phyloP scores from a whole-genome alignment of 305 asterid species.

The Fraxinus velutina region DNA sequence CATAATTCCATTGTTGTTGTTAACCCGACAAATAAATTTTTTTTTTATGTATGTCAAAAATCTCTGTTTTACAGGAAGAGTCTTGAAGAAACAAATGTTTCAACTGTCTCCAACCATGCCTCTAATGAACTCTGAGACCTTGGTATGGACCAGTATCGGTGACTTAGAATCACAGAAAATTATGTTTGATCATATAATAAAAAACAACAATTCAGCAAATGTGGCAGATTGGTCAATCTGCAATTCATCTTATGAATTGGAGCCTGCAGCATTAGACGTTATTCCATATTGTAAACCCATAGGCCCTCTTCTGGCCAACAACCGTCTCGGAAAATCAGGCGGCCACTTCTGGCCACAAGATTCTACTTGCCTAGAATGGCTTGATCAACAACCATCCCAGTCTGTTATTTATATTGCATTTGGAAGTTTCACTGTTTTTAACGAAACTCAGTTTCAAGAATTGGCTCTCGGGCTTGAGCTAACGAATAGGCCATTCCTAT shows the following conservation, averaged over 20 bases:
- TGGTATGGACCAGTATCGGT: conserved; percentile 46
- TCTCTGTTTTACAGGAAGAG: conserved; percentile 38
- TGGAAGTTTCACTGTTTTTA: conserved; percentile 50
- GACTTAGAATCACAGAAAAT: conserved; percentile 34
- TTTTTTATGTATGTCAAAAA: too few species aligned
- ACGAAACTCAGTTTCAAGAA: conserved; percentile 45
- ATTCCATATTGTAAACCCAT: conserved; percentile 43
- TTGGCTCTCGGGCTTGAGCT: conserved; percentile 57
- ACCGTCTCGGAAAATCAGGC: conserved; percentile 33
- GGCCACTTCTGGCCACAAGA: conserved; percentile 65
- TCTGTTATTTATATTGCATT: conserved; percentile 62
- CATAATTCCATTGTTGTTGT: neutral
- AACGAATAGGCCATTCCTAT: conserved; percentile 51
- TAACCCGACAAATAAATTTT: neutral
- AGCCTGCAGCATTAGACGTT: conserved; percentile 51
- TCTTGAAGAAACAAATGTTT: conserved; percentile 34
- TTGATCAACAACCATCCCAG: conserved; percentile 43
- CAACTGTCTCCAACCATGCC: conserved; percentile 54
- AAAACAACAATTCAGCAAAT: conserved; percentile 18
- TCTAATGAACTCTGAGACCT: conserved; percentile 27
- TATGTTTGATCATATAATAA: conserved; percentile 27
- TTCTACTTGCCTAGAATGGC: conserved; percentile 50
- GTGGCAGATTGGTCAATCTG: conserved; percentile 42
- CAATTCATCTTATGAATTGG: conserved; percentile 53
- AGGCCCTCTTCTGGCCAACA: conserved; percentile 60